A percentile compares a stretch with the other conserved stretches of the same genome.
phyloP scores from a whole-genome alignment of 176 grass and related monocot genomes.

The Carex scoparia region DNA sequence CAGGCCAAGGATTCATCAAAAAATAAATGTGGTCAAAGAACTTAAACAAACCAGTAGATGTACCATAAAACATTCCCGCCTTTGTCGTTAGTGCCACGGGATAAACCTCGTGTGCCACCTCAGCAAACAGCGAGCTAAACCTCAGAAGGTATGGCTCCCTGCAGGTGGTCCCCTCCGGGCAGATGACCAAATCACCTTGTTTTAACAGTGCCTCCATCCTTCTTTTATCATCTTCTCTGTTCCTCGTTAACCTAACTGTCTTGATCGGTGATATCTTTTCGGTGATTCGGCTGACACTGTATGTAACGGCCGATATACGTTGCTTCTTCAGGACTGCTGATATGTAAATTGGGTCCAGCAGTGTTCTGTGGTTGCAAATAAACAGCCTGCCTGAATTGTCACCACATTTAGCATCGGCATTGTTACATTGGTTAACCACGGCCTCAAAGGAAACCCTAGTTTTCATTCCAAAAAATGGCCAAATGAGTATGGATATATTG shows the following conservation, averaged over 20 bases:
- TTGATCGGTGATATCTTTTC: conserved; percentile 67
- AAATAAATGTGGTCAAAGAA: conserved; percentile 70
- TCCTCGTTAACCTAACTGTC: conserved; percentile 57
- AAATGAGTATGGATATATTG: conserved; percentile 34
- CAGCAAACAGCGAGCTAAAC: conserved; percentile 62
- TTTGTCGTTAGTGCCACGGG: conserved; percentile 52
- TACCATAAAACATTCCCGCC: conserved; percentile 74
- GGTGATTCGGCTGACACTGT: conserved; percentile 58
- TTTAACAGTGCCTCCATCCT: conserved; percentile 45
- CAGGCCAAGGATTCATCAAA: conserved; percentile 64
- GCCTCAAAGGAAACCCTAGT: conserved; percentile 18
- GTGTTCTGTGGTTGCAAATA: conserved; percentile 84
- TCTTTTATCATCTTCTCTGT: conserved; percentile 45
- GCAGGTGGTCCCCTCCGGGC: conserved; percentile 93
- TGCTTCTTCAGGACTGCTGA: conserved; percentile 49
- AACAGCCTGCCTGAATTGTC: conserved; percentile 32
- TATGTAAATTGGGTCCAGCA: conserved; percentile 74
- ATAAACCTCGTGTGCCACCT: conserved; percentile 41
- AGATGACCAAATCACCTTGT: conserved; percentile 55
- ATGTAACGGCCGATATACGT: conserved; percentile 45
- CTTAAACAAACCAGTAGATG: conserved; percentile 47
- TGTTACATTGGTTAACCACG: background rate
- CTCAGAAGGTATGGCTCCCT: conserved; percentile 65
- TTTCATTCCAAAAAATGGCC: conserved; percentile 31
- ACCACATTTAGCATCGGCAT: background rate